Percentiles rank a stretch among this genome's conserved stretches.
Conservation (phyloP, 2,329 filamentous ascomycete genomes). For the Pyrenophora tritici-repentis region DNA sequence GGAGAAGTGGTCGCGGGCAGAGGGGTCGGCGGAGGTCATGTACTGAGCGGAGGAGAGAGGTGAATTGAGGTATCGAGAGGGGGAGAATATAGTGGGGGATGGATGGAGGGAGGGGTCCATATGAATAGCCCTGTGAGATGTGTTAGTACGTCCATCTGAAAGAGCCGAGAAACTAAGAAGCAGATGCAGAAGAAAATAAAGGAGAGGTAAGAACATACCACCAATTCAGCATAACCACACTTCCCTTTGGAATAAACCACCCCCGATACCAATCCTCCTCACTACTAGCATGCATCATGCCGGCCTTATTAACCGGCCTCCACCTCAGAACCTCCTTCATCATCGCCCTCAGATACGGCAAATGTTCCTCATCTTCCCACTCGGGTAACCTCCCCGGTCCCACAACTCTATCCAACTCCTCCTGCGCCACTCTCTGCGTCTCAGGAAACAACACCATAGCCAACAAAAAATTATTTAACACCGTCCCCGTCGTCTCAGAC, state of each 20-base stretch:
- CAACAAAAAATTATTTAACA: slow-evolving; percentile 39
- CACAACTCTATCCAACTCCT: slow-evolving; percentile 38
- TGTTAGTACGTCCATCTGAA: no score
- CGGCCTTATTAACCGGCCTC: slow-evolving; percentile 40
- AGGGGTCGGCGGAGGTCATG: slow-evolving; percentile 37
- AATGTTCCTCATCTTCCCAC: slow-evolving; percentile 36
- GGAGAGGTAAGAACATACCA: slow-evolving; percentile 24
- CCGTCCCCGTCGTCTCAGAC: slow-evolving; percentile 39
- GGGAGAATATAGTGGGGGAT: slow-evolving; percentile 40
- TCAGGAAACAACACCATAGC: slow-evolving; percentile 38
- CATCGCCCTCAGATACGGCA: slow-evolving; percentile 44
- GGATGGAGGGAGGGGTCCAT: slow-evolving; percentile 32
- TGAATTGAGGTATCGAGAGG: slow-evolving; percentile 32
- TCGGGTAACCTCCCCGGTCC: slow-evolving; percentile 37
- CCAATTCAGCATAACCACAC: slow-evolving; percentile 41
- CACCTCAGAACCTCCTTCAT: slow-evolving; percentile 42
- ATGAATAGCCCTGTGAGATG: slow-evolving; percentile 38
- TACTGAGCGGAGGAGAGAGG: slow-evolving; percentile 38
- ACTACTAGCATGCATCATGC: slow-evolving; percentile 42
- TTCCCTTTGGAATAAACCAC: slow-evolving; percentile 47
- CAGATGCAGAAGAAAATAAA: neutral
- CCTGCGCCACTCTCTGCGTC: slow-evolving; percentile 32
- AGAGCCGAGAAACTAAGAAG: no score
- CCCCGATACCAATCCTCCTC: slow-evolving; percentile 48
- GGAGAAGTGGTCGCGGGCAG: slow-evolving; percentile 44